Percentiles rank a stretch among this genome's conserved stretches.
Conservation (phyloP, 148 eudicot genomes). For the Polygonum maritimum region DNA sequence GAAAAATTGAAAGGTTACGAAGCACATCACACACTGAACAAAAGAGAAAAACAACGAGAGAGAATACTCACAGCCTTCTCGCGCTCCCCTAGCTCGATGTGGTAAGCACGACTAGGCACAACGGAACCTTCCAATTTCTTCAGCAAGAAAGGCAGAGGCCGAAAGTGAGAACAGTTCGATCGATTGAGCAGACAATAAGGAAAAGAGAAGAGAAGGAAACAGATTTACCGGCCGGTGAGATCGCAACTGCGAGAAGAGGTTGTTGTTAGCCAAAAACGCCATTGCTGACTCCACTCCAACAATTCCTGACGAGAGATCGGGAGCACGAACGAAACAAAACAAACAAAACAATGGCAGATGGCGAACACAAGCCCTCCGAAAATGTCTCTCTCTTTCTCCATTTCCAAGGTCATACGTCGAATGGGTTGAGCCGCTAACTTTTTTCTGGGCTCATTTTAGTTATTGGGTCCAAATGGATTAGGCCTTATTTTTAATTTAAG, state of each 20-base stretch:
- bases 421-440: neutral
- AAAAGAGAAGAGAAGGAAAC: neutral
- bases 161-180: neutral
- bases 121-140: conserved; percentile 33
- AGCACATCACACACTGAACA: neutral
- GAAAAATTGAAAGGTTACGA: neutral
- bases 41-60: neutral
- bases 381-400: neutral
- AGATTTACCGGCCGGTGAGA: conserved; percentile 45
- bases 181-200: neutral
- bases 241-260: conserved; percentile 43
- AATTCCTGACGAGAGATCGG: conserved; percentile 3
- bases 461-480: neutral
- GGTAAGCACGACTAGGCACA: conserved; percentile 43
- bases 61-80: conserved; percentile 71
- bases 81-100: conserved; percentile 64
- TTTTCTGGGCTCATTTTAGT: neutral
- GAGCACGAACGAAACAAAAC: neutral
- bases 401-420: neutral
- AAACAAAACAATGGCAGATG: neutral
- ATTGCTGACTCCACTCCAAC: conserved; percentile 20
- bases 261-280: conserved; percentile 56
- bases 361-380: neutral
- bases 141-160: neutral
- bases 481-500: neutral